phyloP scores from a whole-genome alignment of 2,329 filamentous ascomycete species.

The Aspergillus pseudoglaucus region DNA sequence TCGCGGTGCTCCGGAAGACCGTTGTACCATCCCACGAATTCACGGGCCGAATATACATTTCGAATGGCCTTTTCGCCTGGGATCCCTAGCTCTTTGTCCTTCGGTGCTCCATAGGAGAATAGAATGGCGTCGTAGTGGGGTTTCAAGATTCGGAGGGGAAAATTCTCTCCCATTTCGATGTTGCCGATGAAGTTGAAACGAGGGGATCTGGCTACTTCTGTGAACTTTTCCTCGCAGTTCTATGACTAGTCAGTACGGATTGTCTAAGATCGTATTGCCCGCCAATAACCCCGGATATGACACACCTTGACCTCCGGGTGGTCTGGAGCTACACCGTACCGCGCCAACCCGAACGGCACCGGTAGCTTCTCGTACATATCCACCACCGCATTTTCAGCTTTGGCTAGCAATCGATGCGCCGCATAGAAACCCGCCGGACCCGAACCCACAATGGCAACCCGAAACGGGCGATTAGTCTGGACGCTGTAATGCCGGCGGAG shows the following conservation, averaged over 20 bases:
- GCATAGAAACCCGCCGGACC: slow-evolving; percentile 96
- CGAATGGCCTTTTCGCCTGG: slow-evolving; percentile 65
- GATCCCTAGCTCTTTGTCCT: slow-evolving; percentile 71
- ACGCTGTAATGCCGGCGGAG: slow-evolving; percentile 22
- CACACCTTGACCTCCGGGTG: slow-evolving; percentile 94
- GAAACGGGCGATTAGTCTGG: slow-evolving; percentile 50
- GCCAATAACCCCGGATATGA: not conserved
- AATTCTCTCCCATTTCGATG: slow-evolving; percentile 63
- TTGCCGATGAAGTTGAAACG: slow-evolving; percentile 91
- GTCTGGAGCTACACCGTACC: slow-evolving; percentile 95
- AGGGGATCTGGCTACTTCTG: slow-evolving; percentile 73
- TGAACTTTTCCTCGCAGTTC: slow-evolving; percentile 94
- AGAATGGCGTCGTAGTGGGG: slow-evolving; percentile 87
- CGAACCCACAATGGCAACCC: slow-evolving; percentile 83
- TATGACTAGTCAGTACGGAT: slow-evolving; percentile 28
- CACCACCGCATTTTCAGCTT: slow-evolving; percentile 63
- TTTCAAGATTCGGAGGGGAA: slow-evolving; percentile 63
- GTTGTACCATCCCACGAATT: slow-evolving; percentile 98
- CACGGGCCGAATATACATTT: slow-evolving; percentile 75
- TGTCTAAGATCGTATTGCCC: not conserved
- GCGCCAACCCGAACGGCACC: slow-evolving; percentile 84
- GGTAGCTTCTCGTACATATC: slow-evolving; percentile 97
- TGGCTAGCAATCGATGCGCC: slow-evolving; percentile 74
- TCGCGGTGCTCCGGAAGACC: slow-evolving; percentile 75
- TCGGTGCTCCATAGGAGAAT: slow-evolving; percentile 85